phyloP scores from a whole-genome alignment of 2,329 filamentous ascomycete species.

The Penicillium griseofulvum region DNA sequence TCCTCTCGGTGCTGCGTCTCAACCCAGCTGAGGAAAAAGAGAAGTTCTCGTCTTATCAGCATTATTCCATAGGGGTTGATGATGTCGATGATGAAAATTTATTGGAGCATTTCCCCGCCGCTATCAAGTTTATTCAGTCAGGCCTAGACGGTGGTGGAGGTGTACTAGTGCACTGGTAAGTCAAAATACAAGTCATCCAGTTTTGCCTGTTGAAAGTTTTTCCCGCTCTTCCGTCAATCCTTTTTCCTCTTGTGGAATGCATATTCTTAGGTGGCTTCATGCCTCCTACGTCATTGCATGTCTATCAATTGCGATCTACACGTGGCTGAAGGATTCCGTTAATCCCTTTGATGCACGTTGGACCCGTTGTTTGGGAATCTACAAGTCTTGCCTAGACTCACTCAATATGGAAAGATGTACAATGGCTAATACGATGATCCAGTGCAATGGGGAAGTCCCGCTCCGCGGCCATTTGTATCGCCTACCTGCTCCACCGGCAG shows the following conservation, averaged over 20 bases:
- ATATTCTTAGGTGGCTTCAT: background rate
- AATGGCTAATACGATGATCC: constrained; percentile 33
- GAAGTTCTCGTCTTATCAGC: constrained; percentile 63
- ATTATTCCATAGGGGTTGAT: constrained; percentile 79
- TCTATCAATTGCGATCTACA: constrained; percentile 14
- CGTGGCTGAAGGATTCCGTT: constrained; percentile 6
- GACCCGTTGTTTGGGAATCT: background rate
- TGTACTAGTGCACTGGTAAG: constrained; percentile 70
- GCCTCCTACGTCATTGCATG: constrained; percentile 18
- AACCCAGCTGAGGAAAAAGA: constrained; percentile 54
- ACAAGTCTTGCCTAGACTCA: background rate
- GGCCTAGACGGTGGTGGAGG: constrained; percentile 62
- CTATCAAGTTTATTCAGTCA: constrained; percentile 78
- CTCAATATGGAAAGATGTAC: background rate
- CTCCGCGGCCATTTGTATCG: constrained; percentile 78
- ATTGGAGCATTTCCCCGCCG: constrained; percentile 72
- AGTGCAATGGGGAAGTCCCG: constrained; percentile 97
- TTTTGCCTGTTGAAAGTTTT: background rate
- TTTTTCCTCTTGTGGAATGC: background rate
- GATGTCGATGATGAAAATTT: constrained; percentile 89
- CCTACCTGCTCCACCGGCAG: constrained; percentile 69
- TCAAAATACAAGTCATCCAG: constrained; percentile 20
- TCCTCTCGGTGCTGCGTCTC: constrained; percentile 76
- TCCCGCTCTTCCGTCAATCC: background rate
- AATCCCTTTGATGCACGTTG: constrained; percentile 1